These are phyloP conservation scores for Lachancea fermentati DNA, from an alignment of 805 yeast genomes.

Conservation along the genomic window DNA sequence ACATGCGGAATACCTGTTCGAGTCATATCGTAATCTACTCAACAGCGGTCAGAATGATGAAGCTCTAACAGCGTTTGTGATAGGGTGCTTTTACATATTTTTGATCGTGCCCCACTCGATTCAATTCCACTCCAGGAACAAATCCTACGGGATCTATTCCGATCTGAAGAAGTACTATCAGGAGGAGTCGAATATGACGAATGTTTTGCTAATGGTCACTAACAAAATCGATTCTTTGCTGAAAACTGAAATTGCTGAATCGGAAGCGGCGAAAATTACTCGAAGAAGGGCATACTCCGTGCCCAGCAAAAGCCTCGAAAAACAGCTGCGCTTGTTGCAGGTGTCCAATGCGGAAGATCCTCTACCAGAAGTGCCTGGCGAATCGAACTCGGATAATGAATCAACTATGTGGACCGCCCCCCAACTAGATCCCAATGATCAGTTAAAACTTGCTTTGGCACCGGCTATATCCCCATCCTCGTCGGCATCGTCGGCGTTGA, in stretches of 20 bases:
- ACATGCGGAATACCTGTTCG: constrained; percentile 33
- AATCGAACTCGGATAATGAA: constrained; percentile 15
- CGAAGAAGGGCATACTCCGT: constrained; percentile 33
- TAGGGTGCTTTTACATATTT: constrained; percentile 35
- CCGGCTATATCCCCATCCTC: constrained; percentile 4
- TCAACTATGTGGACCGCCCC: constrained; percentile 37
- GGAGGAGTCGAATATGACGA: constrained; percentile 36
- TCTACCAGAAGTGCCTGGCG: background rate
- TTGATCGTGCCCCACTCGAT: constrained; percentile 36
- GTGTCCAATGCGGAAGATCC: constrained; percentile 3
- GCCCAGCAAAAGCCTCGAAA: constrained; percentile 11
- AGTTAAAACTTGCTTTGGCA: constrained; percentile 29
- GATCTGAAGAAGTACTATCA: constrained; percentile 34
- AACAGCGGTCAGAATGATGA: constrained; percentile 18
- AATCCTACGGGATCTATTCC: constrained; percentile 34
- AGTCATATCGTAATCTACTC: constrained; percentile 25
- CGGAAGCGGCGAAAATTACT: constrained; percentile 11
- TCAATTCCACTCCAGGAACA: constrained; percentile 38
- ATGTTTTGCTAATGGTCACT: constrained; percentile 34
- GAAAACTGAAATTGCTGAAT: constrained; percentile 17
- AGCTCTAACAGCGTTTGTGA: constrained; percentile 32
- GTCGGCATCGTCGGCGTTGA: constrained; percentile 2
- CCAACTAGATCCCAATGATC: constrained; percentile 35
- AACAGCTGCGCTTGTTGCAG: constrained; percentile 6
- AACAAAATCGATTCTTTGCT: constrained; percentile 30